Conservation (phyloP, 2,329 filamentous ascomycete species). For the Stagonosporopsis tanaceti region DNA sequence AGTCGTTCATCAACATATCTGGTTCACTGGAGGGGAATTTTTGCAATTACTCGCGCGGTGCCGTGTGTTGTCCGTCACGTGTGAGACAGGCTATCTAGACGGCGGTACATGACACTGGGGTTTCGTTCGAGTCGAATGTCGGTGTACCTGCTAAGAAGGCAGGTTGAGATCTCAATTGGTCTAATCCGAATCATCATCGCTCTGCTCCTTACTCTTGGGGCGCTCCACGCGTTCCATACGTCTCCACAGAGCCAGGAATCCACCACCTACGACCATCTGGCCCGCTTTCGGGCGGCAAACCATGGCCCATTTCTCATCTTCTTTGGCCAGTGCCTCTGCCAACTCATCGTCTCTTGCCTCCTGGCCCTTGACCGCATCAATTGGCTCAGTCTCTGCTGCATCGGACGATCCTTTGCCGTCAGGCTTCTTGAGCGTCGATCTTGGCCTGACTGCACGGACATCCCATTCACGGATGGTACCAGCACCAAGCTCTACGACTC, state of each 20-base stretch:
- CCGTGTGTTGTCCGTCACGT: conserved; percentile 22
- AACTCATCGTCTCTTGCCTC: conserved; percentile 40
- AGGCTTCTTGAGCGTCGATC: conserved; percentile 40
- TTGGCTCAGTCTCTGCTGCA: conserved; percentile 18
- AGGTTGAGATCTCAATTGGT: conserved; percentile 11
- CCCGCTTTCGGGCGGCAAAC: conserved; percentile 50
- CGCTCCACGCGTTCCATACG: conserved; percentile 47
- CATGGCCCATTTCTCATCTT: conserved; percentile 46
- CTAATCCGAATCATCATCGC: conserved; percentile 7
- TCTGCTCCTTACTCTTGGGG: conserved; percentile 14
- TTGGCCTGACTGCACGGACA: conserved; percentile 60
- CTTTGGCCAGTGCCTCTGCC: conserved; percentile 33
- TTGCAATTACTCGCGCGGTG: conserved; percentile 17
- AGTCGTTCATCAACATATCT: conserved; percentile 16
- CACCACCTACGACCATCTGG: conserved; percentile 46
- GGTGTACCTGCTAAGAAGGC: conserved; percentile 11
- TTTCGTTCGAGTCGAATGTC: conserved; percentile 8
- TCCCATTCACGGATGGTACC: conserved; percentile 70
- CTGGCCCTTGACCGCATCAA: conserved; percentile 32
- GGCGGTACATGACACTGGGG: conserved; percentile 2
- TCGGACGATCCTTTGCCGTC: conserved; percentile 22
- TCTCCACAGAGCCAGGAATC: conserved; percentile 49
- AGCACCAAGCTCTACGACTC: conserved; percentile 65
- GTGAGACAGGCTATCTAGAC: conserved; percentile 1
- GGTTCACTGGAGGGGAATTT: conserved; percentile 17